A percentile compares a stretch with the other conserved stretches of the same genome.
Evolutionary conservation across 2,329 filamentous ascomycete species (phyloP).

Genomic region (Fusarium paranaense): DNA sequence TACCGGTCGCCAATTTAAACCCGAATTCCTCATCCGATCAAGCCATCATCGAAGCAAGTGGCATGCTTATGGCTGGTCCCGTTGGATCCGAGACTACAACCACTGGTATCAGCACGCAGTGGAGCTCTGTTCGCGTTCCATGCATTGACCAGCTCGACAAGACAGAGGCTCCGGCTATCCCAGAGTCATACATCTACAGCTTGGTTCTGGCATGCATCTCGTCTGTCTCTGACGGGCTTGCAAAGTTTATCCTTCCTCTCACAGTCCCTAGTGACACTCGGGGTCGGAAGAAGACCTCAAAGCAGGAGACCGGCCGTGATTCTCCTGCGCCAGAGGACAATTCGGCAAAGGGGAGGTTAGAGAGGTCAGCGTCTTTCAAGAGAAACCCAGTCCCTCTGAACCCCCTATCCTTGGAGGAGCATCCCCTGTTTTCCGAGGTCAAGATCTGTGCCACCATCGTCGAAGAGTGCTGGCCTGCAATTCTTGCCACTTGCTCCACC

Average conservation of each 20-base stretch:
- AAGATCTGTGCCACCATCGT: constrained; percentile 84
- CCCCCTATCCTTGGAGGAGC: constrained; percentile 79
- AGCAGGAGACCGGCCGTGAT: constrained; percentile 57
- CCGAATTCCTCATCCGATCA: constrained; percentile 76
- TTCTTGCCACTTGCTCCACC: constrained; percentile 93
- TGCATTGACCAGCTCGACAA: constrained; percentile 97
- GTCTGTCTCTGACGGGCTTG: constrained; percentile 89
- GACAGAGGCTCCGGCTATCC: constrained; percentile 81
- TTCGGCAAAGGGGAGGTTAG: constrained; percentile 54
- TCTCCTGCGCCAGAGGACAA: constrained; percentile 54
- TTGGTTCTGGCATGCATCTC: constrained; percentile 90
- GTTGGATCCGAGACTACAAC: constrained; percentile 74
- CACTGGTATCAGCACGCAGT: constrained; percentile 87
- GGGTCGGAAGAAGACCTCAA: constrained; percentile 61
- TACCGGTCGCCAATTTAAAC: constrained; percentile 72
- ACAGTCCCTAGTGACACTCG: constrained; percentile 81
- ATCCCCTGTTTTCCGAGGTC: constrained; percentile 77
- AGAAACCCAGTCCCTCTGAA: constrained; percentile 86
- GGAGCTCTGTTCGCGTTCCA: constrained; percentile 87
- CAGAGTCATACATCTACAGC: constrained; percentile 94
- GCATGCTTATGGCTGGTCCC: constrained; percentile 84
- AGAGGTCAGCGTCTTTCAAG: constrained; percentile 75
- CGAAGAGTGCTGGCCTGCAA: constrained; percentile 93
- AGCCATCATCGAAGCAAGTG: constrained; percentile 88
- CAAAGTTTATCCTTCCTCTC: constrained; percentile 91